Evolutionary conservation across 2,329 filamentous ascomycete genomes (phyloP).

Genomic region (Bipolaris victoriae): DNA sequence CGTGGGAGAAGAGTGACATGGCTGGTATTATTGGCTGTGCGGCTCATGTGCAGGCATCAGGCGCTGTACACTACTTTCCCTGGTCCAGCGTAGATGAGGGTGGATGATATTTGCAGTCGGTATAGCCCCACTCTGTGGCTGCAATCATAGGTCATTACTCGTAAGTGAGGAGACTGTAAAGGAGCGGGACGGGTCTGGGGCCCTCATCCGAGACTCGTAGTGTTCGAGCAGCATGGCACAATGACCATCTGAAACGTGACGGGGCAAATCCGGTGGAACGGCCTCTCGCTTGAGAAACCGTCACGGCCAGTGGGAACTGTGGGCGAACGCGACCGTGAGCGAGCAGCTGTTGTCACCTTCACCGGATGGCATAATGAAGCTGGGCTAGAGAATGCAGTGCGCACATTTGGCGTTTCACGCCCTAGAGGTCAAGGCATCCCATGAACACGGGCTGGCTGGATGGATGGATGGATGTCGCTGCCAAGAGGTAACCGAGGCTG

Average conservation of each 20-base stretch:
- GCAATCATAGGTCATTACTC: conserved; percentile 6
- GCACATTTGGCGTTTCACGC: conserved; percentile 14
- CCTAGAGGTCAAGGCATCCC: not conserved
- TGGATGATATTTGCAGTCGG: not conserved
- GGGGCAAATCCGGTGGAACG: conserved; percentile 7
- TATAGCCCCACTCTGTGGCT: conserved; percentile 7
- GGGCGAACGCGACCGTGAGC: conserved; percentile 13
- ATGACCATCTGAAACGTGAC: conserved; percentile 12
- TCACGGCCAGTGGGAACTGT: conserved; percentile 5
- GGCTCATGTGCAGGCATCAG: not conserved
- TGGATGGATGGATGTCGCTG: not conserved
- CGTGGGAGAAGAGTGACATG: not conserved
- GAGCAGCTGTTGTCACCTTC: conserved; percentile 4
- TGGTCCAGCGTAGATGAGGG: not conserved
- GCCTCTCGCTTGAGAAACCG: not conserved
- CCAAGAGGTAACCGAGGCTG: not conserved
- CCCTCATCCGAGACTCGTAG: conserved; percentile 13
- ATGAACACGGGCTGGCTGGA: not conserved
- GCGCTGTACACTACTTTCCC: not conserved
- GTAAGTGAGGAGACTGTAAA: not conserved
- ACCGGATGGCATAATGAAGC: conserved; percentile 8
- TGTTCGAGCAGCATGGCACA: conserved; percentile 14
- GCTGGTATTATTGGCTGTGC: not conserved
- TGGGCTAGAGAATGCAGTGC: conserved; percentile 3
- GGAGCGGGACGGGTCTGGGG: conserved; percentile 4